phyloP scores from a whole-genome alignment of 495 filamentous ascomycete species.

The Penicilliopsis zonata region DNA sequence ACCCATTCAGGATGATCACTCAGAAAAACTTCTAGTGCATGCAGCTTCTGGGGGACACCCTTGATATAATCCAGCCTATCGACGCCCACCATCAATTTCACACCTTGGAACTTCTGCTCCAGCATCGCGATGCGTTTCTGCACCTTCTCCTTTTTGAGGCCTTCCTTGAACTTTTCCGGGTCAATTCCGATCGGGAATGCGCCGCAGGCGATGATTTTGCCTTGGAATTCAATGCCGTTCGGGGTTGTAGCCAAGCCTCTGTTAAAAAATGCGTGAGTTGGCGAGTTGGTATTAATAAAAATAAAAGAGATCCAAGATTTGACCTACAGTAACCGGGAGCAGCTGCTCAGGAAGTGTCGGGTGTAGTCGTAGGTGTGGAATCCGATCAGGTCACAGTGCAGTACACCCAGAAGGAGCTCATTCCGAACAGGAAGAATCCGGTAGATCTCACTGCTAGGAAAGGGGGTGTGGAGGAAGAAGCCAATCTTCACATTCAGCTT shows the following conservation, averaged over 20 bases:
- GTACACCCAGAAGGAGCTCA: conserved; percentile 69
- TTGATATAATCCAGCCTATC: conserved; percentile 98
- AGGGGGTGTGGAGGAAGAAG: conserved; percentile 95
- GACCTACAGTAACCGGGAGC: conserved; percentile 79
- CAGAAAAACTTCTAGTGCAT: conserved; percentile 90
- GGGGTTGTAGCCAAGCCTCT: conserved; percentile 71
- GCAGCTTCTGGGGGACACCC: conserved; percentile 91
- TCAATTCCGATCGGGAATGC: conserved; percentile 97
- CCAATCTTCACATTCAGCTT: conserved; percentile 89
- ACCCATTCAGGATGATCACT: conserved; percentile 97
- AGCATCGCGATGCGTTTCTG: conserved; percentile 77
- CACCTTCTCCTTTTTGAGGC: conserved; percentile 71
- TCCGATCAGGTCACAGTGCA: conserved; percentile 86
- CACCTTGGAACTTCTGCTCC: conserved; percentile 84
- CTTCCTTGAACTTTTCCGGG: conserved; percentile 87
- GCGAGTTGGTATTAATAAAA: conserved; percentile 5
- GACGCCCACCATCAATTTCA: conserved; percentile 93
- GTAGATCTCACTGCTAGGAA: conserved; percentile 96
- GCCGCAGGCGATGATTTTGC: conserved; percentile 72
- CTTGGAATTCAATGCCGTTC: conserved; percentile 78
- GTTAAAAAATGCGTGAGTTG: conserved; percentile 8
- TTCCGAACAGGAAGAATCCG: conserved; percentile 87
- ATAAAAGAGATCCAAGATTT: conserved; percentile 3
- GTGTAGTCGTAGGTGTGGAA: conserved; percentile 98
- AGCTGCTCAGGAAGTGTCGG: conserved; percentile 86